Conservation (phyloP, 1,284 basidiomycete genomes). For the Mycosarcoma mackinlayi region DNA sequence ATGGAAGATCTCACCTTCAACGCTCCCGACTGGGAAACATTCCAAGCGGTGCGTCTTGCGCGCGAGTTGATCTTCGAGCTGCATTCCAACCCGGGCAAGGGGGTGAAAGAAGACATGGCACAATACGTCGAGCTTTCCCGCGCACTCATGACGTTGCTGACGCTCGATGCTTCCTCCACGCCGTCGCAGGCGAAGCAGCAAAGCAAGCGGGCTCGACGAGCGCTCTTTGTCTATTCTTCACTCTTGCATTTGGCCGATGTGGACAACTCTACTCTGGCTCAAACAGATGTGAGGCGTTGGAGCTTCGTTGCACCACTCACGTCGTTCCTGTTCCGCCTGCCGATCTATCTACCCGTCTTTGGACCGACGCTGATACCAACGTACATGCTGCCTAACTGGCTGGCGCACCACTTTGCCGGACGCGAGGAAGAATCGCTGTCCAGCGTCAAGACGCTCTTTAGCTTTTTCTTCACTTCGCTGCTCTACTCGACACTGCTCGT, state of each 20-base stretch:
- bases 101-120: constrained; percentile 11
- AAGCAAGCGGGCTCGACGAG: constrained; percentile 9
- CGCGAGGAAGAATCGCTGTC: constrained; percentile 45
- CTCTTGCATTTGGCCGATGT: constrained; percentile 25
- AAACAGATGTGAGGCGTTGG: not conserved
- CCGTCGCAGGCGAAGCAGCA: not conserved
- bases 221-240: constrained; percentile 30
- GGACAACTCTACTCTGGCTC: constrained; percentile 17
- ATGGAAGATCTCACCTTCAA: constrained; percentile 85
- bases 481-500: constrained; percentile 24
- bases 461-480: constrained; percentile 28
- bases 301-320: constrained; percentile 3
- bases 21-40: constrained; percentile 90
- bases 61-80: constrained; percentile 82
- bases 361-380: constrained; percentile 32
- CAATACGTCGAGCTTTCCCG: constrained; percentile 32
- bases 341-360: constrained; percentile 27
- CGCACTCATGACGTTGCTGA: constrained; percentile 18
- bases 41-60: constrained; percentile 86
- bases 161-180: not conserved
- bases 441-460: constrained; percentile 35
- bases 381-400: constrained; percentile 24
- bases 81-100: not conserved
- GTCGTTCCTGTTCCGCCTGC: constrained; percentile 26
- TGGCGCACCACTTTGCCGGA: constrained; percentile 38